These are phyloP conservation scores for Teratosphaeria nubilosa DNA, from an alignment of 2,329 filamentous ascomycete species.

Conservation along the genomic window DNA sequence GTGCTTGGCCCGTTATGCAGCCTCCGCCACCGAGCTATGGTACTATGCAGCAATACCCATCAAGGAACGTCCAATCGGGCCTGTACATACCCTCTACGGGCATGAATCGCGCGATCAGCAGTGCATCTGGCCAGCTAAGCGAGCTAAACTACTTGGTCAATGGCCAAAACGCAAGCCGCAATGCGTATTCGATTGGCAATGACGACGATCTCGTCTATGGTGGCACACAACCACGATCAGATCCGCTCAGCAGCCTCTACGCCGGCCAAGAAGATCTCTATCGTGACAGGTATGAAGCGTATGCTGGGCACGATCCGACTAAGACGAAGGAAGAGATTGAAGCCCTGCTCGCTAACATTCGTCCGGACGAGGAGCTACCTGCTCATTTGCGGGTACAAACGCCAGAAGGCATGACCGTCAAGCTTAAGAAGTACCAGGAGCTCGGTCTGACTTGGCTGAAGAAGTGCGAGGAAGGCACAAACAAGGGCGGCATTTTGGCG, in stretches of 20 bases:
- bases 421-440: constrained; percentile 73
- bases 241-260: constrained; percentile 11
- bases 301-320: constrained; percentile 32
- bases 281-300: constrained; percentile 14
- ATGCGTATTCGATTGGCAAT: constrained; percentile 10
- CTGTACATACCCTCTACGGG: background rate
- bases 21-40: background rate
- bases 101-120: constrained; percentile 3
- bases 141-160: constrained; percentile 13
- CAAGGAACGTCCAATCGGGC: background rate
- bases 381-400: constrained; percentile 55
- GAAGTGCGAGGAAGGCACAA: constrained; percentile 58
- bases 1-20: background rate
- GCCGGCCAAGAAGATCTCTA: constrained; percentile 18
- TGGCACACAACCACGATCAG: constrained; percentile 9
- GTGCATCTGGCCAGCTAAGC: constrained; percentile 3
- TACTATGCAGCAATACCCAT: background rate
- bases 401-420: constrained; percentile 56
- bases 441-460: constrained; percentile 68
- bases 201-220: constrained; percentile 15
- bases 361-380: constrained; percentile 50
- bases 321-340: constrained; percentile 58
- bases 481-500: constrained; percentile 66
- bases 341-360: constrained; percentile 60
- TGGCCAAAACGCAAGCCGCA: constrained; percentile 7